Conservation (phyloP, 305 asterid species). For the Vinca major region DNA sequence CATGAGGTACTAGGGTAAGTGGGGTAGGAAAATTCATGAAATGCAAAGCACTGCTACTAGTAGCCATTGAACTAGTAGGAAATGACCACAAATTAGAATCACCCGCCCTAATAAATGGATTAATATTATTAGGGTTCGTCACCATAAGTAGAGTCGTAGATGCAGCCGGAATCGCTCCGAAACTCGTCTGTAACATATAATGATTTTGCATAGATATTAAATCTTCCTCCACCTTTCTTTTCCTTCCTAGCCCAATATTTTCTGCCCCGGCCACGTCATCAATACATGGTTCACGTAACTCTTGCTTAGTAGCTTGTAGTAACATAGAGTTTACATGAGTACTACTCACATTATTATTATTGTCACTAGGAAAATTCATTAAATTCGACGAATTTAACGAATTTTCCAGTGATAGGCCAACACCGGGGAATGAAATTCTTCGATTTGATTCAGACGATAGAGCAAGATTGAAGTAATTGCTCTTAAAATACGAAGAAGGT, state of each 20-base stretch:
- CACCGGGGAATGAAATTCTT: not conserved
- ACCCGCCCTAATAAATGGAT: constrained; percentile 25
- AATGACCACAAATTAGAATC: constrained; percentile 31
- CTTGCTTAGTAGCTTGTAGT: constrained; percentile 34
- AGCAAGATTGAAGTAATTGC: constrained; percentile 16
- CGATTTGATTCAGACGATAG: not conserved
- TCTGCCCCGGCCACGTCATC: constrained; percentile 16
- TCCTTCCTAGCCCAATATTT: constrained; percentile 18
- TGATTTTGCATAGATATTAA: constrained; percentile 23
- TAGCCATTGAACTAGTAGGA: constrained; percentile 24
- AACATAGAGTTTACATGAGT: constrained; percentile 12
- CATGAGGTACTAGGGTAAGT: constrained; percentile 23
- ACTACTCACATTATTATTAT: not conserved
- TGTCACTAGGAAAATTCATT: constrained; percentile 17
- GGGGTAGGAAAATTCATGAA: constrained; percentile 47
- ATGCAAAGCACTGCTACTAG: constrained; percentile 22
- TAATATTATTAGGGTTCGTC: constrained; percentile 23
- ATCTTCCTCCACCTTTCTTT: constrained; percentile 37
- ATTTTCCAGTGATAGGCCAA: too few species aligned
- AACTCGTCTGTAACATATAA: constrained; percentile 43
- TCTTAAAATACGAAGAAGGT: constrained; percentile 28
- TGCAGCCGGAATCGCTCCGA: constrained; percentile 33
- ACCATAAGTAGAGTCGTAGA: constrained; percentile 33
- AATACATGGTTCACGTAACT: constrained; percentile 19
- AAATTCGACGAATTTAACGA: not conserved